Evolutionary conservation across 2,329 filamentous ascomycete genomes (phyloP), one percentile per base, ranked within the genome.

Genomic region (Coniella lustricola): DNA sequence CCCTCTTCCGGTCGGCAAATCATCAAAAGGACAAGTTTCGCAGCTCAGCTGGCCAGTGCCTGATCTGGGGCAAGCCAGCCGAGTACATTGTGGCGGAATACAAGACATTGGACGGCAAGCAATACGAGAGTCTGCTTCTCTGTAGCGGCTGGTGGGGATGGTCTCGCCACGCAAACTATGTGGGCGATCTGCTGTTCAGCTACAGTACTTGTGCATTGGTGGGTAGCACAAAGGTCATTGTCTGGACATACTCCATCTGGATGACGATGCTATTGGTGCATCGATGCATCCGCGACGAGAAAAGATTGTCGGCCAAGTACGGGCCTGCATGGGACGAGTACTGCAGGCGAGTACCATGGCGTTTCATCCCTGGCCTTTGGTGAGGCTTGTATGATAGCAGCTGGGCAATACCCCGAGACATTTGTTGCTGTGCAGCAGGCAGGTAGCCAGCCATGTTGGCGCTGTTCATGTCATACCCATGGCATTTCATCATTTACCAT

Each of bases 221-320:
- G 31, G 69, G 70, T 3, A 58, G 61, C 5, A 56, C 56, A 0
- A 62, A 63, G 35, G 49, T 68, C 2, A 53, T 74, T 3, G 68
- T 70, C 0, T 75, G 70, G 68, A 64, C 60, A 1, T 75, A 74
- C 50, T 65, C 66, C 0, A 61, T 71, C 1, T 74, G 67, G 55
- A 72, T 74, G 68, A 65, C 64, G 0, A 48, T 64, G 3, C 50
- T 75, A 9, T 60, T 74, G 3, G 56, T 73, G 4, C 70, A 75
- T 56, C 63, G 72, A 5, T 72, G 70, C 39, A 62, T 65, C 31
- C 62, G 71, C 9, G 72, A 74, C 42, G 72, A 75, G 56, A 62
- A 64, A 44, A 60, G 71, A 8, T 73, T 70, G 35, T 61, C 58
- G 2, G 61, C 57, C 17, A 75, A 75, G 52, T 74, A 75, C 47